phyloP scores from a whole-genome alignment of 108 stramenopile genomes.

The Stephanodiscus minutulus region DNA sequence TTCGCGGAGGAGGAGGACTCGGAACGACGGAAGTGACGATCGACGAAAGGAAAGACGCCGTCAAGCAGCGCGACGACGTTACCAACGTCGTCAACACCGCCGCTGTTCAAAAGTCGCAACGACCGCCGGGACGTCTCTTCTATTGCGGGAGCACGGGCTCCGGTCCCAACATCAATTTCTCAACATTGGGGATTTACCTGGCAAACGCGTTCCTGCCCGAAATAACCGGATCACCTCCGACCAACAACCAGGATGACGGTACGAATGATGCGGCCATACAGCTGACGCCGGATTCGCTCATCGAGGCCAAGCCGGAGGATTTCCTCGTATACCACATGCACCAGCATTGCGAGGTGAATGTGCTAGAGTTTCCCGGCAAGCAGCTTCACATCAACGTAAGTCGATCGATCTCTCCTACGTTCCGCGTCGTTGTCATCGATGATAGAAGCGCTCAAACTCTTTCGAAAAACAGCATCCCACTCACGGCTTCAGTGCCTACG shows the following conservation, averaged over 20 bases:
- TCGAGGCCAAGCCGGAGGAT: constrained; percentile 17
- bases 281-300: constrained; percentile 15
- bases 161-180: not conserved
- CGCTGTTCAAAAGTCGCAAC: not conserved
- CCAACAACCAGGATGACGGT: not conserved
- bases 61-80: not conserved
- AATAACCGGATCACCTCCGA: constrained; percentile 11
- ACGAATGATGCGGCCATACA: constrained; percentile 10
- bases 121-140: constrained; percentile 15
- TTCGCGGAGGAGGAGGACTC: constrained; percentile 27
- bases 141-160: constrained; percentile 21
- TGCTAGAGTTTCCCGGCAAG: constrained; percentile 24
- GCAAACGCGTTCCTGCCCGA: constrained; percentile 24
- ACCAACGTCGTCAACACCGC: not conserved
- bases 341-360: constrained; percentile 31
- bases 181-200: constrained; percentile 17
- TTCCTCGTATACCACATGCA: constrained; percentile 34
- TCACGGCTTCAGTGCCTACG: not conserved
- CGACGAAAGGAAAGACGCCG: not conserved
- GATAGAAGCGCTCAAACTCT: not conserved
- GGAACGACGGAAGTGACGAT: not conserved
- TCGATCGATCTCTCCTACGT: not conserved
- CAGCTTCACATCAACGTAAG: constrained; percentile 27
- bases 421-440: not conserved
- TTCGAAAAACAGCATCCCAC: not conserved